Conservation (phyloP, 345 rosid species). For the Citrus medica region DNA sequence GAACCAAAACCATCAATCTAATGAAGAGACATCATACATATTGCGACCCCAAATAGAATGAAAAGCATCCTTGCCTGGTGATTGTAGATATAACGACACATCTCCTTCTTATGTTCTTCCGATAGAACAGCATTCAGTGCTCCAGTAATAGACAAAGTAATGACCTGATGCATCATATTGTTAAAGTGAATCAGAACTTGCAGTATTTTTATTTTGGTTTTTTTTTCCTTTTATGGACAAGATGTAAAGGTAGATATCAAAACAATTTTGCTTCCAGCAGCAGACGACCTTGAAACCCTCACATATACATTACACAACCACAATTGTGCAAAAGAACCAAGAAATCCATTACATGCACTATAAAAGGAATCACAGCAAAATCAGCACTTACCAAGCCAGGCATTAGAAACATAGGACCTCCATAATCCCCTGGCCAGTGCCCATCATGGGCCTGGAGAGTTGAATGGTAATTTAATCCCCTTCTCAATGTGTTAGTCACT, state of each 20-base stretch:
- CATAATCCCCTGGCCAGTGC: conserved; percentile 99
- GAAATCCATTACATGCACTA: background rate
- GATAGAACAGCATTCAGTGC: conserved; percentile 78
- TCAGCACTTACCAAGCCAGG: conserved; percentile 73
- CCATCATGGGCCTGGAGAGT: conserved; percentile 84
- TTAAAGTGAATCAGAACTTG: conserved; percentile 1
- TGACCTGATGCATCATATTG: conserved; percentile 48
- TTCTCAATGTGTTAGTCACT: conserved; percentile 55
- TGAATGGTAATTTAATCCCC: conserved; percentile 71
- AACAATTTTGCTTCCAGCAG: background rate
- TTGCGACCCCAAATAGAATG: background rate
- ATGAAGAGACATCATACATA: background rate
- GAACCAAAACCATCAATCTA: background rate
- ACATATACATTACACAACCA: background rate
- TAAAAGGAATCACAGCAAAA: background rate
- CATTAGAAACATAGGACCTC: conserved; percentile 97
- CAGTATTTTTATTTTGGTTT: background rate
- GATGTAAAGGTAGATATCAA: background rate
- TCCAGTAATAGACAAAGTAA: conserved; percentile 76
- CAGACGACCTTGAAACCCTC: background rate
- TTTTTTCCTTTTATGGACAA: background rate
- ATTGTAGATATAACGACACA: conserved; percentile 83
- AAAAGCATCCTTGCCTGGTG: conserved; percentile 61
- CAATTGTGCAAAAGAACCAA: background rate
- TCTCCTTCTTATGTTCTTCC: conserved; percentile 69